These are phyloP conservation scores for Triticum urartu DNA, from an alignment of 176 grass and related monocot genomes.

Conservation along the genomic window DNA sequence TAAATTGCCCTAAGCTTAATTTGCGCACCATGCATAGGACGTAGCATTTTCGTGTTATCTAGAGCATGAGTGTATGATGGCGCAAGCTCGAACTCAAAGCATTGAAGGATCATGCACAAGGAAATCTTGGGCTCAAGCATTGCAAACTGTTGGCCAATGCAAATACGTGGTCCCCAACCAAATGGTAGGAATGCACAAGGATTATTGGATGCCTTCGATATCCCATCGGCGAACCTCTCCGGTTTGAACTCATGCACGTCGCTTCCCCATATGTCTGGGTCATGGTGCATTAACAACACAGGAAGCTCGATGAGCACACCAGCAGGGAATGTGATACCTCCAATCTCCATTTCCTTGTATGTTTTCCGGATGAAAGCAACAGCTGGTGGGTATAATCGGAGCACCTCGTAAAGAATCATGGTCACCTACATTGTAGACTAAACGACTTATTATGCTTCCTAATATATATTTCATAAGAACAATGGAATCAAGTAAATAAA, in stretches of 20 bases:
- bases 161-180: constrained; percentile 56
- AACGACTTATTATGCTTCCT: no score
- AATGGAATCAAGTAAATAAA: no score
- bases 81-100: constrained; percentile 45
- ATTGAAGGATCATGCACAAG: constrained; percentile 47
- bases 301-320: no score
- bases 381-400: no score
- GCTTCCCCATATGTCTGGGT: constrained; percentile 40
- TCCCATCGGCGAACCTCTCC: constrained; percentile 48
- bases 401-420: no score
- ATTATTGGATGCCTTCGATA: constrained; percentile 44
- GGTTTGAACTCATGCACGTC: constrained; percentile 64
- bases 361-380: no score
- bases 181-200: constrained; percentile 40
- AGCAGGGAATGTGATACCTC: no score
- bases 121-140: constrained; percentile 61
- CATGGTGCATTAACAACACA: constrained; percentile 50
- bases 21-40: neutral
- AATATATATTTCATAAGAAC: no score
- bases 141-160: constrained; percentile 59
- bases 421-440: constrained; percentile 39
- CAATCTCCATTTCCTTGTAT: no score
- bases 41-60: constrained; percentile 2
- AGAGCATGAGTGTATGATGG: constrained; percentile 45
- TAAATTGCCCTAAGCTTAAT: constrained; percentile 42